Conservation (phyloP, 1,139 yeast species). For the Sugiyamaella pinicola region DNA sequence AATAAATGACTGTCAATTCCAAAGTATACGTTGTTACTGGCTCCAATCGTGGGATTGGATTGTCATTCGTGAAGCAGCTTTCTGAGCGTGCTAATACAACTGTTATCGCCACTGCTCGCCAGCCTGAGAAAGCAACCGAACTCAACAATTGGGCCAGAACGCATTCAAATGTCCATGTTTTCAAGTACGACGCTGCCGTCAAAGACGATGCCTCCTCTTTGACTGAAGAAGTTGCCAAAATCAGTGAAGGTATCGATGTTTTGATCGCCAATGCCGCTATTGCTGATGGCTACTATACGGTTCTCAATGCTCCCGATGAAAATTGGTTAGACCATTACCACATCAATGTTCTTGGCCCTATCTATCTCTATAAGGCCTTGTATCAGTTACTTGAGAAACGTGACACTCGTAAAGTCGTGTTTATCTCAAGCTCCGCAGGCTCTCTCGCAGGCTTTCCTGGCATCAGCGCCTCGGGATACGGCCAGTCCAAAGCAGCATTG, state of each 20-base stretch:
- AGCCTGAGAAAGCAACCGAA: constrained; percentile 24
- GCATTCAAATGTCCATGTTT: constrained; percentile 30
- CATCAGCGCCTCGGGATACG: constrained; percentile 17
- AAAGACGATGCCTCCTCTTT: constrained; percentile 5
- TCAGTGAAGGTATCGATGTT: constrained; percentile 17
- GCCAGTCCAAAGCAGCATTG: constrained; percentile 18
- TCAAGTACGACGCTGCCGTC: constrained; percentile 33
- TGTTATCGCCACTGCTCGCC: constrained; percentile 42
- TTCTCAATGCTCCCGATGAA: constrained; percentile 1
- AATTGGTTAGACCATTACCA: constrained; percentile 19
- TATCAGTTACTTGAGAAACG: constrained; percentile 18
- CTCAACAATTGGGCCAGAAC: constrained; percentile 1
- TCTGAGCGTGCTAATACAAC: constrained; percentile 9
- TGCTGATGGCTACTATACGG: constrained; percentile 1
- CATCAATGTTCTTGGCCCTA: constrained; percentile 18
- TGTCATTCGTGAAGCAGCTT: constrained; percentile 11
- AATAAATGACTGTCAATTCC: neutral
- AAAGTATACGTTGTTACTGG: constrained; percentile 21
- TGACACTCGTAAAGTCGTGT: constrained; percentile 30
- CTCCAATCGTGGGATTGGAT: constrained; percentile 22
- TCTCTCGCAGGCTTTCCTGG: constrained; percentile 30
- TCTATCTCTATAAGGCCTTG: constrained; percentile 1
- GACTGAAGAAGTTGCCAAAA: constrained; percentile 31
- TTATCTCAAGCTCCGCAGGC: constrained; percentile 35
- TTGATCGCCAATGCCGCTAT: constrained; percentile 20